Conservation (phyloP, 2,329 filamentous ascomycete species). For the Colletotrichum endophyticum region DNA sequence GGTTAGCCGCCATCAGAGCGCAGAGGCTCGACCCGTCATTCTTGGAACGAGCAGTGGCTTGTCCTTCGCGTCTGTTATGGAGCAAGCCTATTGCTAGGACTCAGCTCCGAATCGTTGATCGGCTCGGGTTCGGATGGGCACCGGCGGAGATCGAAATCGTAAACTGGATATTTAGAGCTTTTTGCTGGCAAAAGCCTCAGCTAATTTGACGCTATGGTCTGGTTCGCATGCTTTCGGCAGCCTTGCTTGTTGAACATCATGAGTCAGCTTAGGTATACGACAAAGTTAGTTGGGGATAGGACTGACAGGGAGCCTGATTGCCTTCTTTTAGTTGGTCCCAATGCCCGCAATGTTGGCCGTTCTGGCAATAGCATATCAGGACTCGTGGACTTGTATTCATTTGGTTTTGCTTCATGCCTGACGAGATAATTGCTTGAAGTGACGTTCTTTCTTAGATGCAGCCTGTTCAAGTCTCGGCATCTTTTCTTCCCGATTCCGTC, state of each 20-base stretch:
- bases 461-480: background rate
- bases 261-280: background rate
- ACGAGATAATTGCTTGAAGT: background rate
- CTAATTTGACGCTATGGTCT: background rate
- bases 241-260: background rate
- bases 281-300: background rate
- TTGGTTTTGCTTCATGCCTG: background rate
- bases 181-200: background rate
- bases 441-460: background rate
- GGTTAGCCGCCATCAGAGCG: background rate
- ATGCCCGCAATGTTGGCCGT: background rate
- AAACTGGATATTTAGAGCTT: background rate
- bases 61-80: background rate
- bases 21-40: background rate
- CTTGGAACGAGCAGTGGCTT: background rate
- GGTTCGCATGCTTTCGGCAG: background rate
- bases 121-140: background rate
- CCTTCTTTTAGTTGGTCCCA: background rate
- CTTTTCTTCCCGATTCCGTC: background rate
- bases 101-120: background rate
- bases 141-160: background rate
- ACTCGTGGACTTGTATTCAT: background rate
- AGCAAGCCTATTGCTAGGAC: background rate
- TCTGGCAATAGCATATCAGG: background rate
- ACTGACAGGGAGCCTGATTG: background rate